Percentiles rank a stretch among this genome's conserved stretches.
Conservation (phyloP, 108 stramenopile species). For the Schizochytrium sp. region DNA sequence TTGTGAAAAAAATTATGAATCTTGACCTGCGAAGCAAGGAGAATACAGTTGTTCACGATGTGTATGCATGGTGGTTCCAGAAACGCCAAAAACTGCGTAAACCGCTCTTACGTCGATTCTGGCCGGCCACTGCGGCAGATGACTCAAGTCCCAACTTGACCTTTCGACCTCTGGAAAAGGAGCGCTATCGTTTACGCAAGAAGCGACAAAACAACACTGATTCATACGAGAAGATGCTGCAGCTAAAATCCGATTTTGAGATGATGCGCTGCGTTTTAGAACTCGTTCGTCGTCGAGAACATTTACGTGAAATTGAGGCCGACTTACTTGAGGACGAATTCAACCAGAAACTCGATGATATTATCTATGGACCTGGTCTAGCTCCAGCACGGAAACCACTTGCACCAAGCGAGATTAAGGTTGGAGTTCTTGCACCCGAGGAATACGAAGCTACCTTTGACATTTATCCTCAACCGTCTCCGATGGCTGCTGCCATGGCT, state of each 20-base stretch:
- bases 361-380: background rate
- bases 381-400: background rate
- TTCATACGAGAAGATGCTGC: slow-evolving; percentile 26
- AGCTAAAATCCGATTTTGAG: slow-evolving; percentile 4
- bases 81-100: slow-evolving; percentile 30
- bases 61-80: slow-evolving; percentile 20
- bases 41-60: background rate
- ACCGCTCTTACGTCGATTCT: slow-evolving; percentile 28
- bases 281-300: slow-evolving; percentile 22
- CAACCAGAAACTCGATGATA: background rate
- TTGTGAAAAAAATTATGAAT: background rate
- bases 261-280: slow-evolving; percentile 51
- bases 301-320: slow-evolving; percentile 46
- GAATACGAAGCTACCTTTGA: slow-evolving; percentile 40
- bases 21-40: slow-evolving; percentile 6
- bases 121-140: slow-evolving; percentile 42
- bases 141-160: slow-evolving; percentile 50
- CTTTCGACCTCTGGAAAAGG: slow-evolving; percentile 53
- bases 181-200: slow-evolving; percentile 46
- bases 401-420: background rate
- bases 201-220: slow-evolving; percentile 57
- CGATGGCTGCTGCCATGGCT: no score
- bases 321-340: slow-evolving; percentile 22
- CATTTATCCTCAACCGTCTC: background rate
- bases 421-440: background rate